These are phyloP conservation scores for Pyrus hybrid DNA, from an alignment of 331 rosid species.

Conservation along the genomic window DNA sequence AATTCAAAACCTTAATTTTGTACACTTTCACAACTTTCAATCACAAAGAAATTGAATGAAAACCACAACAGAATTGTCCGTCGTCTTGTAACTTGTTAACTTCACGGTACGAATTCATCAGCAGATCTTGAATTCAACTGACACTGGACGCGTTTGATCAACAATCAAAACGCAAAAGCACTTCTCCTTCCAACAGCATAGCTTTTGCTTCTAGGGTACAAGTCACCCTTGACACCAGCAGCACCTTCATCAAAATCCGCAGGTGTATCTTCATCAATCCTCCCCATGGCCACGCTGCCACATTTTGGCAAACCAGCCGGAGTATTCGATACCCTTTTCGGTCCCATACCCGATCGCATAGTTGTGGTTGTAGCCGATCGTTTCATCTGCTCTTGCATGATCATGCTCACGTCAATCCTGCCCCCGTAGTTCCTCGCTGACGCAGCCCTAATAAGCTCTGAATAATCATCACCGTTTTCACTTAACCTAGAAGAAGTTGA, in stretches of 20 bases:
- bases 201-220: slow-evolving; percentile 57
- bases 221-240: background rate
- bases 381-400: slow-evolving; percentile 25
- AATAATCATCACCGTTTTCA: slow-evolving; percentile 46
- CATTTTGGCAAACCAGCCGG: slow-evolving; percentile 46
- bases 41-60: slow-evolving; percentile 6
- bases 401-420: slow-evolving; percentile 46
- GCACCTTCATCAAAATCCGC: slow-evolving; percentile 24
- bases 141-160: background rate
- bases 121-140: no score
- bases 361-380: background rate
- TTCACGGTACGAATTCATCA: no score
- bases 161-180: slow-evolving; percentile 14
- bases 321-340: no score
- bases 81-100: background rate
- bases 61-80: background rate
- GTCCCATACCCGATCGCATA: background rate
- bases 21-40: background rate
- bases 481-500: slow-evolving; percentile 25
- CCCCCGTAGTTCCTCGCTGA: slow-evolving; percentile 45
- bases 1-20: background rate
- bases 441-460: slow-evolving; percentile 70
- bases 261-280: slow-evolving; percentile 57
- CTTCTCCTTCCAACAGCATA: slow-evolving; percentile 39
- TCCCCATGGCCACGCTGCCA: slow-evolving; percentile 63